Percentiles rank a stretch among this genome's conserved stretches.
Evolutionary conservation across 371 early-diverging fungal genomes (phyloP).

Genomic region (Phascolomyces articulosus): DNA sequence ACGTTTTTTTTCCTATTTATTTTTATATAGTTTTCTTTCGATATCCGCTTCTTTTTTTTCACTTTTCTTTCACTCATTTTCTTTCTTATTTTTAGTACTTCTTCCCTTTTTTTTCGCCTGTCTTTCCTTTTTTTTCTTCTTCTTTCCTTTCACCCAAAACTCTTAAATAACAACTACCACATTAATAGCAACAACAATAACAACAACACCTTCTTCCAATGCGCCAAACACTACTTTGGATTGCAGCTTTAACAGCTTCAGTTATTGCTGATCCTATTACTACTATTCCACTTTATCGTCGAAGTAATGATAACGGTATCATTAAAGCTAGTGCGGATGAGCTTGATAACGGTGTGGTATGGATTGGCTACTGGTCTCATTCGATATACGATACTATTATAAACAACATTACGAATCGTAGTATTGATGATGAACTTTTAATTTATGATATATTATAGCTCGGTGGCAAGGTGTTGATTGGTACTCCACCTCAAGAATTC

Average conservation of each 20-base stretch:
- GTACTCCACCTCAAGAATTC: slow-evolving; percentile 48
- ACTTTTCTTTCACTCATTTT: neutral
- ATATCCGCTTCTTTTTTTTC: slow-evolving; percentile 1
- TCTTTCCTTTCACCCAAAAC: slow-evolving; percentile 2
- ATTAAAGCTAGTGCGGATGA: slow-evolving; percentile 22
- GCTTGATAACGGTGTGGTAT: slow-evolving; percentile 26
- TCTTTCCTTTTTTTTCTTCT: neutral
- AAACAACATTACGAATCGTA: no score
- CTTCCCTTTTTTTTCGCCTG: slow-evolving; percentile 4
- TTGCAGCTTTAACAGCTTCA: slow-evolving; percentile 9
- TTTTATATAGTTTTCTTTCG: neutral
- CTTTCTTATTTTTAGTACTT: neutral
- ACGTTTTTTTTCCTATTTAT: slow-evolving; percentile 5
- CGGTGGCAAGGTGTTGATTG: slow-evolving; percentile 46
- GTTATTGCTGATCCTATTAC: slow-evolving; percentile 17
- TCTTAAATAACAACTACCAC: neutral
- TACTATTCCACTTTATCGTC: slow-evolving; percentile 27
- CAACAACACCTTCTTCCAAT: slow-evolving; percentile 3
- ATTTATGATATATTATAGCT: slow-evolving; percentile 21
- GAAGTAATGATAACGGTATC: slow-evolving; percentile 14
- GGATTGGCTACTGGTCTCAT: no score
- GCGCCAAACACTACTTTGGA: slow-evolving; percentile 17
- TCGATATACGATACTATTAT: no score
- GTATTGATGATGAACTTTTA: neutral
- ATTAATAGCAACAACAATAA: neutral